These are phyloP conservation scores for Amanita rubescens DNA, from an alignment of 768 basidiomycete genomes.

Conservation along the genomic window DNA sequence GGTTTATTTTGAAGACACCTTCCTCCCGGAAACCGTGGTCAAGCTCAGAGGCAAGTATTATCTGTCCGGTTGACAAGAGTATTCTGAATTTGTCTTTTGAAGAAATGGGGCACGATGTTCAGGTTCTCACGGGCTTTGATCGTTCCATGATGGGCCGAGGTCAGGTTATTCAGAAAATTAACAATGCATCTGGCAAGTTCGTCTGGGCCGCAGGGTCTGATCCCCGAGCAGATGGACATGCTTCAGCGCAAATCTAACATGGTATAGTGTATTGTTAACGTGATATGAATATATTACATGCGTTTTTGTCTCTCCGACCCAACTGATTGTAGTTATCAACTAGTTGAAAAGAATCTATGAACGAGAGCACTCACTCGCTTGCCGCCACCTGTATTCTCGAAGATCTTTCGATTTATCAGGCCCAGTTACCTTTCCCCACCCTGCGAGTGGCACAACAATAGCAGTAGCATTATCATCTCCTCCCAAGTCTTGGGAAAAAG, in stretches of 20 bases:
- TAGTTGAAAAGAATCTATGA: neutral
- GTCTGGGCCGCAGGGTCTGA: slow-evolving; percentile 97
- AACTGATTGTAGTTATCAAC: slow-evolving; percentile 26
- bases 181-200: slow-evolving; percentile 54
- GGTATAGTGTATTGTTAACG: slow-evolving; percentile 8
- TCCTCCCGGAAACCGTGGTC: slow-evolving; percentile 51
- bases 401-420: slow-evolving; percentile 77
- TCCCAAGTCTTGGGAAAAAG: slow-evolving; percentile 82
- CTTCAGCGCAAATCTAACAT: slow-evolving; percentile 70
- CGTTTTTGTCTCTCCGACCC: slow-evolving; percentile 61
- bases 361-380: slow-evolving; percentile 41
- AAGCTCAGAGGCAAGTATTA: slow-evolving; percentile 55
- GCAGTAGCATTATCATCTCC: slow-evolving; percentile 90
- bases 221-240: slow-evolving; percentile 82
- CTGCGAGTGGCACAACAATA: slow-evolving; percentile 84
- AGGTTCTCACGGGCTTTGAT: slow-evolving; percentile 48
- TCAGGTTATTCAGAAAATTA: slow-evolving; percentile 81
- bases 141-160: slow-evolving; percentile 73
- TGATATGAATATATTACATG: slow-evolving; percentile 36
- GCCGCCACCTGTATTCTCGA: slow-evolving; percentile 68
- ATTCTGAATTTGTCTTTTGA: slow-evolving; percentile 4
- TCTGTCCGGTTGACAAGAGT: neutral
- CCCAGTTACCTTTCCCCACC: slow-evolving; percentile 82
- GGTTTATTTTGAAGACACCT: slow-evolving; percentile 85
- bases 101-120: slow-evolving; percentile 90